Conservation (phyloP, 1,139 yeast species). For the Nematodospora anomalae region DNA sequence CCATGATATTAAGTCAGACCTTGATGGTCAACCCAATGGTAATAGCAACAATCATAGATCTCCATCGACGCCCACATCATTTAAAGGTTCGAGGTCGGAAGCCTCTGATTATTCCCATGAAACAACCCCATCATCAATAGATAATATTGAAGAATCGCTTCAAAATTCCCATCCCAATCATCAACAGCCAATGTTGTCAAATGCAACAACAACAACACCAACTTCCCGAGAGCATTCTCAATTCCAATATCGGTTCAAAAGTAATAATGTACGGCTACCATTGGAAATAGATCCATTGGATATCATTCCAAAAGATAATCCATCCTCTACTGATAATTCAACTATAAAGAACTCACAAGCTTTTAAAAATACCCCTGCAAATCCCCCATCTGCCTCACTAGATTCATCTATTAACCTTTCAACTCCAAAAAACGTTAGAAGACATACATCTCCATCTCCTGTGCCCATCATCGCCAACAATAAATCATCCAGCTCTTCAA, state of each 20-base stretch:
- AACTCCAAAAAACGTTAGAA: conserved; percentile 15
- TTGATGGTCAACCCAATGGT: neutral
- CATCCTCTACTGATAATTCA: conserved; percentile 6
- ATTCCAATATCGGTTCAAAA: conserved; percentile 6
- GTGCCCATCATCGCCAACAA: conserved; percentile 1
- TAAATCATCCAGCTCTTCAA: conserved; percentile 1
- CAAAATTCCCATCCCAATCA: neutral
- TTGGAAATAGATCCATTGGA: conserved; percentile 11
- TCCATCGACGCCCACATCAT: conserved; percentile 37
- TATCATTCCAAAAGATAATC: neutral
- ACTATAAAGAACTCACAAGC: conserved; percentile 7
- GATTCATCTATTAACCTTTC: conserved; percentile 1
- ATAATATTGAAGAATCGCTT: conserved; percentile 11
- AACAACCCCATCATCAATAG: conserved; percentile 36
- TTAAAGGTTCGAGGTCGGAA: conserved; percentile 21
- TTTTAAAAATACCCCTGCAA: neutral
- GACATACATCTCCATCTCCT: conserved; percentile 26
- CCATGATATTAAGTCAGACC: neutral
- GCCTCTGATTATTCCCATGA: conserved; percentile 28
- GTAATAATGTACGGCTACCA: conserved; percentile 8
- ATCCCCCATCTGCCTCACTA: neutral
- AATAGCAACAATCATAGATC: conserved; percentile 3
- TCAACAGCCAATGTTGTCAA: neutral
- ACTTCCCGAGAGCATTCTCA: conserved; percentile 3
- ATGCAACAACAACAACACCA: conserved; percentile 5